phyloP scores from a whole-genome alignment of 2,329 filamentous ascomycete species.

The Fusarium poae region DNA sequence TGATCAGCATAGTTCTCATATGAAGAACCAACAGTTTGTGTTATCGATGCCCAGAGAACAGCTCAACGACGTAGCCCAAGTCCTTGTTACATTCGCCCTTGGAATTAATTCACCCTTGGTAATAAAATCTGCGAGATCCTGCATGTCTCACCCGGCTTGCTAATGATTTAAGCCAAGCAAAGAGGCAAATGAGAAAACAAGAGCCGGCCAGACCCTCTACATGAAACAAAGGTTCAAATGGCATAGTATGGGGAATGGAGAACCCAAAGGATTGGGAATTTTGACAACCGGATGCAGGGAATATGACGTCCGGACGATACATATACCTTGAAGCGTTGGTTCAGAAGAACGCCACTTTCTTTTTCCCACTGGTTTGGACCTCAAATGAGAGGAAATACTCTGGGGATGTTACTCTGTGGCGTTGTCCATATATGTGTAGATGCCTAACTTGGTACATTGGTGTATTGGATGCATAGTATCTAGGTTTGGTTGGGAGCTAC shows the following conservation, averaged over 20 bases:
- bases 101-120: neutral
- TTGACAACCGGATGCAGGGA: conserved; percentile 7
- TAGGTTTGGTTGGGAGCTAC: conserved; percentile 9
- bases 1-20: conserved; percentile 1
- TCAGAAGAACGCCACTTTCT: neutral
- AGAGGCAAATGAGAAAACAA: conserved; percentile 11
- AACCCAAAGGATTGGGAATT: conserved; percentile 6
- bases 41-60: neutral
- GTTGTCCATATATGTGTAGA: neutral
- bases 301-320: conserved; percentile 7
- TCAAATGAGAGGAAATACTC: neutral
- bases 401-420: conserved; percentile 7
- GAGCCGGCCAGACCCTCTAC: conserved; percentile 1
- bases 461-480: neutral
- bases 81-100: conserved; percentile 12
- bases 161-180: conserved; percentile 23
- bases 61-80: neutral
- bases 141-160: conserved; percentile 18
- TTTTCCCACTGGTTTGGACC: neutral
- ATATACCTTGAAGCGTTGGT: conserved; percentile 1
- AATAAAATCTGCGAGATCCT: conserved; percentile 6
- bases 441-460: neutral
- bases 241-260: conserved; percentile 7
- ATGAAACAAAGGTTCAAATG: conserved; percentile 20
- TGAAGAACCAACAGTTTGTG: neutral